Percentiles rank a stretch among this genome's conserved stretches.
Evolutionary conservation across 2,329 filamentous ascomycete species (phyloP).

Genomic region (Aspergillus intermedius): DNA sequence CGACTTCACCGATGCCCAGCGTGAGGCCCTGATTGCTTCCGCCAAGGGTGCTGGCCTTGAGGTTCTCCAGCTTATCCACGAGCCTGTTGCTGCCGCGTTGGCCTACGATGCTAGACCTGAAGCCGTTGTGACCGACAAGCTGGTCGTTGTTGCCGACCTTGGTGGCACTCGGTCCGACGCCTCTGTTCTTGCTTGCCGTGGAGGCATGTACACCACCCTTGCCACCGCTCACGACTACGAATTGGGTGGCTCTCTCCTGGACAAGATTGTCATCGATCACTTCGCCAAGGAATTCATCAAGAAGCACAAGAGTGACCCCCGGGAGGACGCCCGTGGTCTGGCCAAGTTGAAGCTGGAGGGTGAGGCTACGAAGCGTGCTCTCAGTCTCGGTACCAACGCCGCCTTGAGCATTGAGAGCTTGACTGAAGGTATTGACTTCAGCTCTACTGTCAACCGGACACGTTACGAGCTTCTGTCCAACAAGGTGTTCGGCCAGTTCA

Average conservation of each 20-base stretch:
- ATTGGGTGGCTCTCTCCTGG: constrained; percentile 75
- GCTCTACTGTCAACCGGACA: constrained; percentile 83
- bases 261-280: constrained; percentile 88
- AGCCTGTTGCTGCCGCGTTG: constrained; percentile 81
- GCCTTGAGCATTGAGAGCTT: constrained; percentile 90
- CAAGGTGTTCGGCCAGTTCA: constrained; percentile 85
- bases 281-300: constrained; percentile 99
- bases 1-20: constrained; percentile 84
- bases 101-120: constrained; percentile 86
- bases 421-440: constrained; percentile 82
- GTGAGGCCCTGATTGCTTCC: constrained; percentile 68
- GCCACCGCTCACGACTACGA: constrained; percentile 95
- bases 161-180: constrained; percentile 91
- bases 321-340: constrained; percentile 70
- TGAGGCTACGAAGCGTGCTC: constrained; percentile 84
- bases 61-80: constrained; percentile 84
- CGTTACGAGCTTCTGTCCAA: constrained; percentile 84
- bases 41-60: constrained; percentile 77
- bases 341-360: constrained; percentile 91
- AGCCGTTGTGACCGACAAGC: constrained; percentile 71
- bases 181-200: constrained; percentile 80
- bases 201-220: constrained; percentile 92
- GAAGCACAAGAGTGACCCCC: constrained; percentile 86
- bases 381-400: constrained; percentile 81
- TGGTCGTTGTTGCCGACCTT: constrained; percentile 83